These are phyloP conservation scores for Zymoseptoria passerinii DNA, from an alignment of 2,329 filamentous ascomycete species.

Conservation along the genomic window DNA sequence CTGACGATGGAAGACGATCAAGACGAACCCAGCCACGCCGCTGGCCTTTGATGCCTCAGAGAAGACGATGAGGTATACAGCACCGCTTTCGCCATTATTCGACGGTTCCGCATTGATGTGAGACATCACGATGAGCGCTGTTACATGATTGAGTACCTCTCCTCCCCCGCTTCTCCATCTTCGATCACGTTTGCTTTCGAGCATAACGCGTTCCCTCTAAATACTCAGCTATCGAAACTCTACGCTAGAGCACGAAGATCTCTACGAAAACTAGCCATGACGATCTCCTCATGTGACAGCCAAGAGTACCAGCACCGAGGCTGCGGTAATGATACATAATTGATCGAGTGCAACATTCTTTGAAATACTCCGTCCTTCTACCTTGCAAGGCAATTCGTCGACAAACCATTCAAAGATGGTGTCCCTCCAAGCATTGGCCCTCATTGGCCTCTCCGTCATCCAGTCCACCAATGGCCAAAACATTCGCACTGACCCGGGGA, in stretches of 20 bases:
- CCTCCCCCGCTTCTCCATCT: not conserved
- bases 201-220: not conserved
- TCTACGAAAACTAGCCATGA: not conserved
- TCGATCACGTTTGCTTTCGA: not conserved
- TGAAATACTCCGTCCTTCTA: not conserved
- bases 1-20: no score
- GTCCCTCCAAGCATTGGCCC: not conserved
- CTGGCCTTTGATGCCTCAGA: no score
- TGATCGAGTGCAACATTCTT: not conserved
- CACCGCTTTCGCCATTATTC: no score
- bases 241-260: not conserved
- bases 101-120: no score
- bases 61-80: no score
- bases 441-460: not conserved
- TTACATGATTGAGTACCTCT: no score
- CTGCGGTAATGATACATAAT: not conserved
- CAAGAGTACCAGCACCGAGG: not conserved
- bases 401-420: not conserved
- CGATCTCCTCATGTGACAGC: not conserved
- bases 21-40: no score
- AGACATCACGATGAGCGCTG: no score
- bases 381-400: not conserved
- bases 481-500: constrained; percentile 12
- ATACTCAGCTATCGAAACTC: not conserved
- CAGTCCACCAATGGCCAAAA: not conserved